Conservation (phyloP, 176 grass and related monocot species). For the Carex parvula region DNA sequence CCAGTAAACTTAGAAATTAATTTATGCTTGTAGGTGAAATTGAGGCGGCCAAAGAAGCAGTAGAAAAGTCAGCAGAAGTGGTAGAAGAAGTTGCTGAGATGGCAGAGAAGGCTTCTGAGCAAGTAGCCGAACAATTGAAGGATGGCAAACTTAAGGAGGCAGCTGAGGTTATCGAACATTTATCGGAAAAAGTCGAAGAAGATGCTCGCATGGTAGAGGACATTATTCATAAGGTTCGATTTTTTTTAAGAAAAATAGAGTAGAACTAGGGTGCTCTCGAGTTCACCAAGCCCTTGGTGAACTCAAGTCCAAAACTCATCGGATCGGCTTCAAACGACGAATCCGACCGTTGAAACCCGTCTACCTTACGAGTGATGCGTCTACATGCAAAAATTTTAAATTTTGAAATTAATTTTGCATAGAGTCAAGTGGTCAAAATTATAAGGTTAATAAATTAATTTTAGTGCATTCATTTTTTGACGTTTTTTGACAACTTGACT, state of each 20-base stretch:
- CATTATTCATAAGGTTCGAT: slow-evolving; percentile 62
- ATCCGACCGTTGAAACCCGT: no score
- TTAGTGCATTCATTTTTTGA: no score
- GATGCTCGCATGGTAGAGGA: slow-evolving; percentile 53
- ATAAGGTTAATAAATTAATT: no score
- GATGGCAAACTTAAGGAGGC: slow-evolving; percentile 38
- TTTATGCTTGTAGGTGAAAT: slow-evolving; percentile 42
- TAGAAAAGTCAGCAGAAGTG: slow-evolving; percentile 39
- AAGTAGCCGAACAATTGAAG: slow-evolving; percentile 39
- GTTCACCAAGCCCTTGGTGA: no score
- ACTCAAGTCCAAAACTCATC: no score
- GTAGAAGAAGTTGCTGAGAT: slow-evolving; percentile 46
- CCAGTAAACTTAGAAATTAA: background rate
- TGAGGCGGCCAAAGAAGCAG: slow-evolving; percentile 37
- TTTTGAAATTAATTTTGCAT: no score
- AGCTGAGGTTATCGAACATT: slow-evolving; percentile 40
- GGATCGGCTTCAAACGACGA: no score
- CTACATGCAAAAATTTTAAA: no score
- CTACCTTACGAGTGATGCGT: no score
- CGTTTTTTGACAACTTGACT: no score
- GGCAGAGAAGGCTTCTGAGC: slow-evolving; percentile 43
- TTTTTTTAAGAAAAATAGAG: background rate
- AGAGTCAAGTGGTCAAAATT: no score
- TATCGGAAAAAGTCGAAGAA: slow-evolving; percentile 45
- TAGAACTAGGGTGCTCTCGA: no score